These are phyloP conservation scores for Hibiscus trionum DNA, from an alignment of 345 rosid species.

Conservation along the genomic window DNA sequence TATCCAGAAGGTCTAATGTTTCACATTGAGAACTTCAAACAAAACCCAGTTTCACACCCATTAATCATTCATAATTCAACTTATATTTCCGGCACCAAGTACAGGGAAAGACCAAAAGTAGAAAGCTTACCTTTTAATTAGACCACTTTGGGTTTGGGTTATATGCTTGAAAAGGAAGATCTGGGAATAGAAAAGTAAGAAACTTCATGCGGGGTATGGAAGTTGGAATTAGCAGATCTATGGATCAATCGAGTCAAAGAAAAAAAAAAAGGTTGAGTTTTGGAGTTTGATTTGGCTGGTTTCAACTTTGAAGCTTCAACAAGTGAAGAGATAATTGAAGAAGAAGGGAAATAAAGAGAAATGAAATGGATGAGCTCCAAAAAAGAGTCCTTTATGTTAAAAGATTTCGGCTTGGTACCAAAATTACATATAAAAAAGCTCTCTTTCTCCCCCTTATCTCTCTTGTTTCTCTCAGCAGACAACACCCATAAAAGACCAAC, in stretches of 20 bases:
- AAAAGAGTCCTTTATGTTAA: background rate
- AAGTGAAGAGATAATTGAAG: conserved; percentile 8
- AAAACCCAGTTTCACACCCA: background rate
- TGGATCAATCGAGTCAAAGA: conserved; percentile 31
- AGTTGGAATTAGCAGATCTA: conserved; percentile 41
- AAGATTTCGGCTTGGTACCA: background rate
- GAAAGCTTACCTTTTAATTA: conserved; percentile 28
- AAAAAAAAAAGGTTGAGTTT: background rate
- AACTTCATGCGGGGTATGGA: conserved; percentile 24
- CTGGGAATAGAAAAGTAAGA: conserved; percentile 15
- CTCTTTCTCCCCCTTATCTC: background rate
- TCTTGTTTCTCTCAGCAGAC: background rate
- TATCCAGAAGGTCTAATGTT: conserved; percentile 28
- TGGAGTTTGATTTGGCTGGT: background rate
- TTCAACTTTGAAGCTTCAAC: conserved; percentile 1
- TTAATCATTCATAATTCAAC: conserved; percentile 15
- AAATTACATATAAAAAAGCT: background rate
- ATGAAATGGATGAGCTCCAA: background rate
- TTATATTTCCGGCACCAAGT: background rate
- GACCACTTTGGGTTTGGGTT: conserved; percentile 1
- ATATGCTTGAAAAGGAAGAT: conserved; percentile 18
- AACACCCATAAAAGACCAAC: background rate
- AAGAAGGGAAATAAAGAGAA: background rate
- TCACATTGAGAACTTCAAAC: conserved; percentile 22
- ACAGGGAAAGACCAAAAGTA: background rate